Conservation (phyloP, 2,329 filamentous ascomycete genomes). For the Neophaeococcomyces mojaviensis region DNA sequence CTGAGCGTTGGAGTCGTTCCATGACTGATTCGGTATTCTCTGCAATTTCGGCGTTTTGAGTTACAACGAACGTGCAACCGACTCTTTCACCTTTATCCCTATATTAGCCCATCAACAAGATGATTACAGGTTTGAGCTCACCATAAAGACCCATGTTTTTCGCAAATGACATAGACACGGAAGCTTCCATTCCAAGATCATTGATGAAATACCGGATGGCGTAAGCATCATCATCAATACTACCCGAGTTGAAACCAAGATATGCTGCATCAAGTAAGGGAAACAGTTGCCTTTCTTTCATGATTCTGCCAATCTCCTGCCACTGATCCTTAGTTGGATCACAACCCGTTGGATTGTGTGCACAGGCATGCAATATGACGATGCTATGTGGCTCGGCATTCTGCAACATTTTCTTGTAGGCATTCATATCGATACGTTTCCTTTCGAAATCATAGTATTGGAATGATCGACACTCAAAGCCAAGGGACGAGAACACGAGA, state of each 20-base stretch:
- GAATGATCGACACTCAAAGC: slow-evolving; percentile 87
- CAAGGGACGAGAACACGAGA: slow-evolving; percentile 88
- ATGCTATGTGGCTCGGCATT: slow-evolving; percentile 70
- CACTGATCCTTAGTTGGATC: slow-evolving; percentile 90
- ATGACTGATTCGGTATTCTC: slow-evolving; percentile 92
- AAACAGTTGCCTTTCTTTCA: slow-evolving; percentile 76
- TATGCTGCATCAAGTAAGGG: slow-evolving; percentile 99
- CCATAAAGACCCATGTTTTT: slow-evolving; percentile 99
- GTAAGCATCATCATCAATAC: slow-evolving; percentile 87
- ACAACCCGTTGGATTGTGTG: slow-evolving; percentile 94
- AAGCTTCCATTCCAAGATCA: slow-evolving; percentile 74
- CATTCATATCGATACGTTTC: slow-evolving; percentile 94
- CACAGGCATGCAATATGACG: slow-evolving; percentile 87
- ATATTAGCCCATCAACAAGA: neutral
- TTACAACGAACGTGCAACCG: slow-evolving; percentile 89
- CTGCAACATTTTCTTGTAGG: slow-evolving; percentile 72
- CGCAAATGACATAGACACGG: slow-evolving; percentile 87
- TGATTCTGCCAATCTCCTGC: slow-evolving; percentile 72
- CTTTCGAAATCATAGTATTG: slow-evolving; percentile 98
- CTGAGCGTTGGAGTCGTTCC: slow-evolving; percentile 92
- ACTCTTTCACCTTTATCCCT: slow-evolving; percentile 88
- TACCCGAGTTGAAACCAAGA: slow-evolving; percentile 91
- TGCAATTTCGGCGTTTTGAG: slow-evolving; percentile 78
- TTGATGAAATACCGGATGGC: slow-evolving; percentile 88
- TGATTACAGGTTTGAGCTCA: neutral